phyloP scores from a whole-genome alignment of 2,329 filamentous ascomycete genomes.

The Pyricularia pennisetigena region DNA sequence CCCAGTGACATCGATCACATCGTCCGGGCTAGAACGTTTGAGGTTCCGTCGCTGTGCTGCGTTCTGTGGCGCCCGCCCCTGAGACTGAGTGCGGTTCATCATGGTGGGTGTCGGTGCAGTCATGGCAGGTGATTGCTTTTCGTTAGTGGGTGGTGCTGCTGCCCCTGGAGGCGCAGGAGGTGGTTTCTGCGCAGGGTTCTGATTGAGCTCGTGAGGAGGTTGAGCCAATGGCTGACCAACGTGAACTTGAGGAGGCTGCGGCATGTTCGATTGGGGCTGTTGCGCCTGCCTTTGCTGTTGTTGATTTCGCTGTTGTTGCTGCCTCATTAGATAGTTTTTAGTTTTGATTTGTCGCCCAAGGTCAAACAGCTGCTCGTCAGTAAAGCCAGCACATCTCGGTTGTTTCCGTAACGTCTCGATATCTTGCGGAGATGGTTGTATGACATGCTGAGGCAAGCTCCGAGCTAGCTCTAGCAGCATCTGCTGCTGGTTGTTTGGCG shows the following conservation, averaged over 20 bases:
- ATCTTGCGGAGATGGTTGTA: conserved; percentile 8
- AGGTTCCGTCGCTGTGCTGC: conserved; percentile 31
- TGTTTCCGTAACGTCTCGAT: background rate
- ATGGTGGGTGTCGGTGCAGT: background rate
- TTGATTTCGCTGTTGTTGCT: conserved; percentile 5
- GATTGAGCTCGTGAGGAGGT: conserved; percentile 15
- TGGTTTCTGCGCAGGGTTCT: conserved; percentile 20
- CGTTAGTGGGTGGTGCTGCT: conserved; percentile 17
- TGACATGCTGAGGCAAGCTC: conserved; percentile 7
- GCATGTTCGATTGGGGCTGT: conserved; percentile 12
- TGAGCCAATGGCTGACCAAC: conserved; percentile 8
- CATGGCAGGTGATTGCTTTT: conserved; percentile 1
- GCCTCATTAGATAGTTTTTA: background rate
- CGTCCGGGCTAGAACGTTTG: conserved; percentile 41
- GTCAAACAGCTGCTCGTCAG: background rate
- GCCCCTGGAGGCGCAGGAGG: conserved; percentile 21
- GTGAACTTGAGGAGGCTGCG: conserved; percentile 5
- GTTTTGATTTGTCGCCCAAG: background rate
- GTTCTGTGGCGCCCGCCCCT: conserved; percentile 34
- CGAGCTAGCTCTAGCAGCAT: background rate
- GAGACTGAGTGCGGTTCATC: conserved; percentile 10
- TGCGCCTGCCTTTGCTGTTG: conserved; percentile 14
- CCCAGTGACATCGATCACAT: conserved; percentile 22
- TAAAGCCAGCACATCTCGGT: background rate
- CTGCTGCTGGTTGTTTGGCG: conserved; percentile 1